These are phyloP conservation scores for Botryobasidium botryosum DNA, from an alignment of 768 basidiomycete genomes.

Conservation along the genomic window DNA sequence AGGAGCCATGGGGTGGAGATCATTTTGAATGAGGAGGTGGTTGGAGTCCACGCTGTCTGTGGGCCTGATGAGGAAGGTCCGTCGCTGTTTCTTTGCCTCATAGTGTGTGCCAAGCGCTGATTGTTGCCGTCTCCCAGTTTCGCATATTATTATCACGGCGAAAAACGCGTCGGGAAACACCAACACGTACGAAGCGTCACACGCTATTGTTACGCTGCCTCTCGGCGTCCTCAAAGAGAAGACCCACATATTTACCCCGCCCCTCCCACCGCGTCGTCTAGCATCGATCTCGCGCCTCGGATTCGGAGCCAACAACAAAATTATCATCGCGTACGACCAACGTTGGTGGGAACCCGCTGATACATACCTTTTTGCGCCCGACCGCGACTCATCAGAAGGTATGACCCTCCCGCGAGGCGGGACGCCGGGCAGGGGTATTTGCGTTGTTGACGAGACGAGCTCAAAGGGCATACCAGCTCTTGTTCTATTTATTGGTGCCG, in stretches of 20 bases:
- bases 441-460: too few species aligned
- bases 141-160: too few species aligned
- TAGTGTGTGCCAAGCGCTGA: too few species aligned
- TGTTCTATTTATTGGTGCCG: constrained; percentile 6
- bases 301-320: constrained; percentile 9
- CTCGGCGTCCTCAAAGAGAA: constrained; percentile 10
- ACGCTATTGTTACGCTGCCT: constrained; percentile 6
- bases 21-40: constrained; percentile 6
- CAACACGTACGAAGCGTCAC: constrained; percentile 1
- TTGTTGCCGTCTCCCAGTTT: too few species aligned
- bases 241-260: constrained; percentile 7
- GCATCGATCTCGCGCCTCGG: constrained; percentile 7
- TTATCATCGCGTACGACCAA: constrained; percentile 5
- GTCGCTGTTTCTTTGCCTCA: too few species aligned
- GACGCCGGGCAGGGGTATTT: background rate
- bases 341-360: constrained; percentile 8
- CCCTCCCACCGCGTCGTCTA: constrained; percentile 8
- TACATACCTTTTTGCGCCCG: constrained; percentile 3
- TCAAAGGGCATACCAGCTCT: constrained; percentile 2
- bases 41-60: too few species aligned
- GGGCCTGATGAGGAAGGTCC: too few species aligned
- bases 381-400: background rate
- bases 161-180: too few species aligned
- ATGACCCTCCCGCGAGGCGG: background rate
- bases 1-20: constrained; percentile 1